These are phyloP conservation scores for Beauveria scarabaeidicola DNA, from an alignment of 2,329 filamentous ascomycete genomes.

Conservation along the genomic window DNA sequence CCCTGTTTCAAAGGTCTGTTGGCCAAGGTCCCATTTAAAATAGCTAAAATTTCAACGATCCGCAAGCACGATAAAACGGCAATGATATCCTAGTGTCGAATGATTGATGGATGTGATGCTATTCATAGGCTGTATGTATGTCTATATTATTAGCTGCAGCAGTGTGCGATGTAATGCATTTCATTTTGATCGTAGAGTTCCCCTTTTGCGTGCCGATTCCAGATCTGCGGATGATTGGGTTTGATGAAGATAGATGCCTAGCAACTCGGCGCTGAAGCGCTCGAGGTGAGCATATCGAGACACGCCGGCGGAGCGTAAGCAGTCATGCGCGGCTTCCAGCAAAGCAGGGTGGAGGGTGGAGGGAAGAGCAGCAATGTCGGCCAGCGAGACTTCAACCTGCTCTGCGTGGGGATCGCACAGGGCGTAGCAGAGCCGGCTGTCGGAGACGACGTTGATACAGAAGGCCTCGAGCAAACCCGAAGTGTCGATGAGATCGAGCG, in stretches of 20 bases:
- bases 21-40: too few relatives aligned
- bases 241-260: conserved; percentile 10
- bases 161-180: neutral
- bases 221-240: neutral
- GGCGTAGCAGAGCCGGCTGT: neutral
- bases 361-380: conserved; percentile 2
- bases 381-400: conserved; percentile 3
- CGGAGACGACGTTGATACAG: conserved; percentile 5
- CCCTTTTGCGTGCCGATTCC: conserved; percentile 3
- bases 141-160: conserved; percentile 1
- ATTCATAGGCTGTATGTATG: conserved; percentile 4
- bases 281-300: conserved; percentile 7
- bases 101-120: neutral
- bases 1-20: too few relatives aligned
- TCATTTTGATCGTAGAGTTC: neutral
- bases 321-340: conserved; percentile 3
- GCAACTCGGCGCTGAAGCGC: conserved; percentile 7
- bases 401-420: neutral
- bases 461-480: conserved; percentile 8
- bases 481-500: conserved; percentile 5
- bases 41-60: too few relatives aligned
- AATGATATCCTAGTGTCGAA: neutral
- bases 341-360: neutral
- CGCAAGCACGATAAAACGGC: neutral
- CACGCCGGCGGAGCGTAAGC: neutral